Base-by-base conservation (phyloP, 441 rosid species). In the Theobroma grandiflorum region DNA sequence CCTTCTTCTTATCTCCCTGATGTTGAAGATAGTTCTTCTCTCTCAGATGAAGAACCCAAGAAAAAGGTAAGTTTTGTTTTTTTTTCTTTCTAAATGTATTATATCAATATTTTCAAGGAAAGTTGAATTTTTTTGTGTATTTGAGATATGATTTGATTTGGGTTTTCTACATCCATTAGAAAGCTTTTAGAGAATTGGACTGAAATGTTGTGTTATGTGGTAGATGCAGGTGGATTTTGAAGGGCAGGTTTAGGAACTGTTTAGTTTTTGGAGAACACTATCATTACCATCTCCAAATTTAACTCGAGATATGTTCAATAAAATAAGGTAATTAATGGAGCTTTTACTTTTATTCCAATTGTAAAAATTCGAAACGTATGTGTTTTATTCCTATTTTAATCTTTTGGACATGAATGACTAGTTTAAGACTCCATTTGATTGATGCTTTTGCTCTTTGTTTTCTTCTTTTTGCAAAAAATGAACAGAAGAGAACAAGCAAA, bases 1-100 rank as follows among this genome's bases (percentile, higher is more conserved):
- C 95, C 98, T 4, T 63, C 90, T 33, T 85, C 93, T 79, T 93
- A 85, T 84, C 77, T 82, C 37, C 95, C 95, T 81, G 99, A 95
- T 82, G 87, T 92, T 59, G 99, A 95, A 84, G 87, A 72, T 66
- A 66, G 58, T 67, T 59, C 75, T 38, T 79, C 79, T 78, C 50
- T 22, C 47, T 76, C 87, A 37, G 83, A 85, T 87, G 91, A 82
- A 70, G 87, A 90, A 80, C 79, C 58, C 18, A 73, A 58, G 68
- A 86, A 83, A 77, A 84, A 84, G 57, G 98, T 91, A 81, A 91
- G 95, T 43, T 45, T 5, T 43, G 59, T 18, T 20, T 50, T 55
- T 52, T 83, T 15, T 74, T 12, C 1, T 26, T 55, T 47, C 10
- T 9, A 35, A 47, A 58, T 12, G 38, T 67, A 57, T 75, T 37